Percentiles rank a stretch among this genome's conserved stretches.
phyloP scores from a whole-genome alignment of 495 filamentous ascomycete species.

The Penicillium atrosanguineum region DNA sequence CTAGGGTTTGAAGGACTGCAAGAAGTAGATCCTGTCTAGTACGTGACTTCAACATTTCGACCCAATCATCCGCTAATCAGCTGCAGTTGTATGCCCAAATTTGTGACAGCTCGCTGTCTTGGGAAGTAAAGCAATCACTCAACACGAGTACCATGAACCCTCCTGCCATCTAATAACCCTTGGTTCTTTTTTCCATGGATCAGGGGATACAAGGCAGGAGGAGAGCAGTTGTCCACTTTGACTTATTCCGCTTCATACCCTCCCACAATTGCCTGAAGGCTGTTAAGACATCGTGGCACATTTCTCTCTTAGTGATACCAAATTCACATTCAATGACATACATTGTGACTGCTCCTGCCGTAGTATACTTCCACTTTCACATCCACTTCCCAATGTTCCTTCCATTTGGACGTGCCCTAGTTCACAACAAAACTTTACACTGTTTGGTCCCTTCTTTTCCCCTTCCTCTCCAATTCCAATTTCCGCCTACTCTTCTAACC shows the following conservation, averaged over 20 bases:
- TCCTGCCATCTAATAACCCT: constrained; percentile 78
- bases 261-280: constrained; percentile 38
- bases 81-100: constrained; percentile 70
- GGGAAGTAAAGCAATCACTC: constrained; percentile 21
- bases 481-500: background rate
- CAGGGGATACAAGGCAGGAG: constrained; percentile 75
- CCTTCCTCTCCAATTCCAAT: background rate
- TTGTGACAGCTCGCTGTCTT: constrained; percentile 56
- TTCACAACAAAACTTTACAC: background rate
- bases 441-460: background rate
- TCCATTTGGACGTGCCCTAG: background rate
- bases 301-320: constrained; percentile 8
- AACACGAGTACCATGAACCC: constrained; percentile 18
- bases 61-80: constrained; percentile 1
- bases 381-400: background rate
- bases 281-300: constrained; percentile 47
- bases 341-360: background rate
- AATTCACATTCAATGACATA: background rate
- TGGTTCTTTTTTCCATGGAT: constrained; percentile 44
- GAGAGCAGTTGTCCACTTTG: constrained; percentile 50
- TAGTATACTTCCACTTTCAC: background rate
- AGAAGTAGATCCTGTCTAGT: constrained; percentile 88
- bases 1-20: constrained; percentile 70
- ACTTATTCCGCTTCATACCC: constrained; percentile 52
- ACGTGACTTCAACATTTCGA: constrained; percentile 31